Evolutionary conservation across 1,284 basidiomycete genomes (phyloP).

Genomic region (Singerocomus inundabilis): DNA sequence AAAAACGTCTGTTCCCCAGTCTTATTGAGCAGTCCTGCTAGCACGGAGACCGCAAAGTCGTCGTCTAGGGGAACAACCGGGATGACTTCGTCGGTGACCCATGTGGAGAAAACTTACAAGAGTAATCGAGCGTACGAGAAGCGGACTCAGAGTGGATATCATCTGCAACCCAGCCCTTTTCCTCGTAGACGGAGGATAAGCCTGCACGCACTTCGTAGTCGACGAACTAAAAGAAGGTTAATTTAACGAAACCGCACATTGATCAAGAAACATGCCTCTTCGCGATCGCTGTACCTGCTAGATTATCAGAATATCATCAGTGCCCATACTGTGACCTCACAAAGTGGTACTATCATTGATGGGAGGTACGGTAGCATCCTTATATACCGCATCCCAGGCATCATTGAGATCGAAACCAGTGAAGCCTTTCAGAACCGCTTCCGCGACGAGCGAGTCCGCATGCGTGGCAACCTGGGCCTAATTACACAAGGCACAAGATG

Average conservation of each 20-base stretch:
- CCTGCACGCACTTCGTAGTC: constrained; percentile 83
- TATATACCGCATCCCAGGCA: constrained; percentile 75
- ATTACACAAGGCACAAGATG: not conserved
- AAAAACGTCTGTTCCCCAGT: constrained; percentile 52
- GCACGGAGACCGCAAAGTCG: constrained; percentile 69
- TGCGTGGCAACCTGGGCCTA: constrained; percentile 65
- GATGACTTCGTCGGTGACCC: too few relatives aligned
- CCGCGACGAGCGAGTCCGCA: constrained; percentile 78
- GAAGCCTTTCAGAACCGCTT: constrained; percentile 69
- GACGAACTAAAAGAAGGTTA: constrained; percentile 49
- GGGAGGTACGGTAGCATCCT: constrained; percentile 72
- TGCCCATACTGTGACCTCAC: constrained; percentile 34
- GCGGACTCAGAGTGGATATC: constrained; percentile 80
- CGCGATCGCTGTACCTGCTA: constrained; percentile 65
- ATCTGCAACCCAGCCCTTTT: constrained; percentile 74
- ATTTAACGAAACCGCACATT: not conserved
- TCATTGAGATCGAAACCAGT: constrained; percentile 60
- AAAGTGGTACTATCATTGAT: constrained; percentile 55
- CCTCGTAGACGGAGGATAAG: constrained; percentile 64
- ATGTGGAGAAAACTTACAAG: constrained; percentile 48
- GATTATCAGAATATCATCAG: constrained; percentile 10
- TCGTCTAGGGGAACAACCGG: constrained; percentile 54
- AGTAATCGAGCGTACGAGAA: constrained; percentile 75
- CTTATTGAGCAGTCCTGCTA: constrained; percentile 56
- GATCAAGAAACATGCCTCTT: constrained; percentile 50